phyloP scores from a whole-genome alignment of 2,329 filamentous ascomycete species.

The Harringtonia lauricola region DNA sequence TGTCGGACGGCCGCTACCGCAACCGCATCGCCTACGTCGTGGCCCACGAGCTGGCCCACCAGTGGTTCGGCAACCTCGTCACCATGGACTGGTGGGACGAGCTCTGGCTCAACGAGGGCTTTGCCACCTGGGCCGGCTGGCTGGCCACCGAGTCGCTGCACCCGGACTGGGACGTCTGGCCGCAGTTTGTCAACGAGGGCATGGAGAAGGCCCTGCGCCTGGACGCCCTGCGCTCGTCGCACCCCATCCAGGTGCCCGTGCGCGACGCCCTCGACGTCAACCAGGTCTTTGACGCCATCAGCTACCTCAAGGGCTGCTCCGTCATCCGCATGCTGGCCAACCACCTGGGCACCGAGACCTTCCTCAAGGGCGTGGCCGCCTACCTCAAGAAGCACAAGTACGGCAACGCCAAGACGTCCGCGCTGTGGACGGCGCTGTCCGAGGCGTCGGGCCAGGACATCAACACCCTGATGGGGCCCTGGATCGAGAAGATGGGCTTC shows the following conservation, averaged over 20 bases:
- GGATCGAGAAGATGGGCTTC: constrained; percentile 94
- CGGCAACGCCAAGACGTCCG: constrained; percentile 80
- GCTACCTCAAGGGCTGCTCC: constrained; percentile 92
- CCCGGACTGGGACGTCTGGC: constrained; percentile 96
- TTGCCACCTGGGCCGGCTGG: constrained; percentile 98
- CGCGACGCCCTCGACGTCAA: constrained; percentile 90
- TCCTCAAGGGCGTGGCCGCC: constrained; percentile 78
- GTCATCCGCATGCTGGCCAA: constrained; percentile 93
- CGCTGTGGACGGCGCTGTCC: constrained; percentile 81
- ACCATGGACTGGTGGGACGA: constrained; percentile 99
- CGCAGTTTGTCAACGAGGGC: constrained; percentile 91
- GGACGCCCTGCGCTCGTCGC: constrained; percentile 81
- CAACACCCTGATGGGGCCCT: constrained; percentile 77
- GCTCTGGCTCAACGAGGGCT: constrained; percentile 93
- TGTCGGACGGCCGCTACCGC: constrained; percentile 81
- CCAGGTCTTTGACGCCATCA: constrained; percentile 96
- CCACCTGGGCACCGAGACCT: constrained; percentile 77
- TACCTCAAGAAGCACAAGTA: constrained; percentile 87
- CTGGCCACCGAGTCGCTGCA: constrained; percentile 82
- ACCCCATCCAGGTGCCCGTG: constrained; percentile 93
- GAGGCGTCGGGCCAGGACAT: constrained; percentile 84
- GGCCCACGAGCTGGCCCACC: constrained; percentile 94
- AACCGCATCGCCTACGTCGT: constrained; percentile 95
- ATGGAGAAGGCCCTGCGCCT: constrained; percentile 86
- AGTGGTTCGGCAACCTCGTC: constrained; percentile 96